Evolutionary conservation across 2,329 filamentous ascomycete species (phyloP), one percentile per base, ranked within the genome.

Genomic region (Ophiosphaerella korrae): DNA sequence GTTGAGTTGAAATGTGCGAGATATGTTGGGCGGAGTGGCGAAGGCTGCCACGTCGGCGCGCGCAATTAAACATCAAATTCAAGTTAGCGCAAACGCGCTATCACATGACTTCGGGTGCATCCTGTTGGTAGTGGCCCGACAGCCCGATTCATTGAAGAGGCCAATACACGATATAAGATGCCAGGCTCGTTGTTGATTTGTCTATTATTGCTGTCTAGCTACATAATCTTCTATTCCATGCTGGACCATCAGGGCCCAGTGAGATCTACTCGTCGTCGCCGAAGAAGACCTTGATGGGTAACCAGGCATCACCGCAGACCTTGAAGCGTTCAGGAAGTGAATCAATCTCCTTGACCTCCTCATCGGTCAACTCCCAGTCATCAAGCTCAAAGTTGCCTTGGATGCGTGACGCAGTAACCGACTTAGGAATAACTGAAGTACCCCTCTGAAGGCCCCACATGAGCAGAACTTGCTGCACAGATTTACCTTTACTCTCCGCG

Each of bases 381-480:
- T 92, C 84, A 21, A 79, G 79, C 72, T 88, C 83, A 63, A 86
- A 90, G 81, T 96, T 95, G 56, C 78, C 83, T 75, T 88, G 80
- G 66, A 96, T 92, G 36, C 90, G 84, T 45, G 79, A 80, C 60
- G 85, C 82, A 60, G 84, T 92, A 51, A 92, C 88, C 45, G 84
- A 88, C 82, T 96, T 96, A 66, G 90, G 90, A 65, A 96, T 91
- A 45, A 96, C 90, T 59, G 85, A 88, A 80, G 87, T 90, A 52
- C 88, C 90, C 70, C 91, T 86, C 72, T 89, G 84, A 48, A 95
- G 77, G 58, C 90, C 90, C 90, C 90, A 96, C 64, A 86, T 79
- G 57, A 96, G 77, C 64, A 94, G 77, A 45, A 92, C 84, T 80
- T 95, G 88, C 78, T 92, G 87, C 8, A 83, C 79, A 12, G 86